Evolutionary conservation across 352 stramenopile genomes (phyloP).

Genomic region (Phytophthora vignae): DNA sequence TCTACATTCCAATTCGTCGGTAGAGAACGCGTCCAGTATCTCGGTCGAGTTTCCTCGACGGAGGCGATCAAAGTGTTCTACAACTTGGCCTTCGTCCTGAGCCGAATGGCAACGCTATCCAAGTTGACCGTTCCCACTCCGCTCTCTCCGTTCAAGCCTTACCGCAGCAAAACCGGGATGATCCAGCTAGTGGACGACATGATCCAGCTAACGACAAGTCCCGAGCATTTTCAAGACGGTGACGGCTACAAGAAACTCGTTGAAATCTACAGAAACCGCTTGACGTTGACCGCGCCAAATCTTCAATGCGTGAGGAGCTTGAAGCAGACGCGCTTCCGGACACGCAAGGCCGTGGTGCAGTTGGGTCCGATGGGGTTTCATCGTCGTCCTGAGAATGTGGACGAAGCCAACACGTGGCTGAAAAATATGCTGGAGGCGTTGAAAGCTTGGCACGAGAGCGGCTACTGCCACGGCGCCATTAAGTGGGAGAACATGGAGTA

Average conservation of each 20-base stretch:
- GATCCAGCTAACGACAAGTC: neutral
- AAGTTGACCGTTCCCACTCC: neutral
- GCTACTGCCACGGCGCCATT: neutral
- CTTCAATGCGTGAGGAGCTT: neutral
- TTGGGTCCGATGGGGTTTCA: neutral
- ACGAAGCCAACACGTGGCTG: neutral
- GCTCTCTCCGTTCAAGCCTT: neutral
- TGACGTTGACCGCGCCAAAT: neutral
- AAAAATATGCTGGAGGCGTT: neutral
- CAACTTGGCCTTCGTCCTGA: neutral
- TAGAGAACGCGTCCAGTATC: neutral
- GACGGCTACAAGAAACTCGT: neutral
- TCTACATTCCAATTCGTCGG: too few species aligned
- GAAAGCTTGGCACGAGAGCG: neutral
- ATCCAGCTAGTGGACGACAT: neutral
- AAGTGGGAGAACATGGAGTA: neutral
- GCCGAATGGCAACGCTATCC: neutral
- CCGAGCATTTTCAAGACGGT: neutral
- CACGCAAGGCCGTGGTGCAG: neutral
- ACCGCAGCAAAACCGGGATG: neutral
- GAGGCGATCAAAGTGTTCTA: neutral
- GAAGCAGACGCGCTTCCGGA: neutral
- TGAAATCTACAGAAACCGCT: neutral
- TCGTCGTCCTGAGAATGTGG: neutral
- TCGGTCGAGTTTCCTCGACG: neutral